Evolutionary conservation across 371 early-diverging fungal genomes (phyloP).

Genomic region (Rhizopus microsporus): DNA sequence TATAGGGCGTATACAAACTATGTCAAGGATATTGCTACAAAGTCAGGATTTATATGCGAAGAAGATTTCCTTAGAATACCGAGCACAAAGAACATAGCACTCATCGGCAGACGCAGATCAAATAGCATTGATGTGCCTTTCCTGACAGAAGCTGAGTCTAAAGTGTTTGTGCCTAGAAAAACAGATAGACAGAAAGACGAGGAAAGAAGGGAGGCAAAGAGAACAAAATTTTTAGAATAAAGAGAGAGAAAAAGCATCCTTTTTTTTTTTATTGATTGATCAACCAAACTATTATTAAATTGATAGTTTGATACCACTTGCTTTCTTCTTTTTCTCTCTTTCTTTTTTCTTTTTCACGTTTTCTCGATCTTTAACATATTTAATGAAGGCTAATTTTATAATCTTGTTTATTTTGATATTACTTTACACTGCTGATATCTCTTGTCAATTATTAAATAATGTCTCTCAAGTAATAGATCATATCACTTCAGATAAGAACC

Average conservation of each 20-base stretch:
- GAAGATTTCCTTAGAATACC: constrained; percentile 83
- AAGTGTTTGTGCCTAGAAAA: constrained; percentile 56
- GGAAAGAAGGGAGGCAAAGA: constrained; percentile 39
- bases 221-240: constrained; percentile 36
- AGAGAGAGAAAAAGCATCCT: constrained; percentile 5
- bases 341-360: constrained; percentile 3
- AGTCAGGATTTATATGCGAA: constrained; percentile 67
- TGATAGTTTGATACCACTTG: no score
- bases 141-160: constrained; percentile 22
- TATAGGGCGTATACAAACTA: constrained; percentile 75
- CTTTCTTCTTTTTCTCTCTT: no score
- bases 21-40: constrained; percentile 53
- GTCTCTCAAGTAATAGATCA: constrained; percentile 11
- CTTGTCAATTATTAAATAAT: constrained; percentile 16
- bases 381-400: not conserved
- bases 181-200: constrained; percentile 63
- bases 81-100: constrained; percentile 84
- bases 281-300: not conserved
- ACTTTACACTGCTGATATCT: constrained; percentile 2
- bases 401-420: constrained; percentile 9
- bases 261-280: constrained; percentile 1
- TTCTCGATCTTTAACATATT: constrained; percentile 1
- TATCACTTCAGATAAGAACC: not conserved
- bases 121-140: constrained; percentile 11
- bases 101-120: constrained; percentile 61